A percentile compares a stretch with the other conserved stretches of the same genome.
These are phyloP conservation scores for Thelonectria rubi DNA, from an alignment of 2,329 filamentous ascomycete species.

Conservation along the genomic window DNA sequence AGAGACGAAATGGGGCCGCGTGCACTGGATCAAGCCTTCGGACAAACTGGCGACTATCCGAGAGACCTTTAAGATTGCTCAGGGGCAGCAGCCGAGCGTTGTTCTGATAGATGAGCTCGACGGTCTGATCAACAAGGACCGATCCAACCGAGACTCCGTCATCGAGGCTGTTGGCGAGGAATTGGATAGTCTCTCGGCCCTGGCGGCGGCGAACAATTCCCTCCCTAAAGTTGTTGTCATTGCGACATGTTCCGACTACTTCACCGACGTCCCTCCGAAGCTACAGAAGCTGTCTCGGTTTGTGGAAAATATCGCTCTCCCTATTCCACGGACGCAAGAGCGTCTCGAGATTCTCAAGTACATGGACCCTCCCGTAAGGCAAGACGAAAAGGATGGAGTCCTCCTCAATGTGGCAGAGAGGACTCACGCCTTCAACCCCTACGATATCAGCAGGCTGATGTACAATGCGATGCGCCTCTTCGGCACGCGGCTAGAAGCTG, in stretches of 20 bases:
- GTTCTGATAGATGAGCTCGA: constrained; percentile 84
- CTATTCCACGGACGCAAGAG: constrained; percentile 76
- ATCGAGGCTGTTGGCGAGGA: constrained; percentile 62
- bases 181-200: constrained; percentile 62
- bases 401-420: constrained; percentile 72
- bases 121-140: constrained; percentile 70
- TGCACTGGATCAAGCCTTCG: constrained; percentile 67
- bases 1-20: constrained; percentile 73
- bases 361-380: constrained; percentile 58
- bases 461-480: constrained; percentile 43
- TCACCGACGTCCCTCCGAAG: constrained; percentile 74
- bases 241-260: constrained; percentile 75
- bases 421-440: constrained; percentile 88
- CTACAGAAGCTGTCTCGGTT: constrained; percentile 75
- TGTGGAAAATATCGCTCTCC: constrained; percentile 73
- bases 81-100: constrained; percentile 75
- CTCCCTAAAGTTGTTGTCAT: constrained; percentile 74
- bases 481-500: constrained; percentile 38
- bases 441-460: constrained; percentile 76
- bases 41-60: constrained; percentile 69
- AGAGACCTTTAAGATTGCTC: constrained; percentile 75
- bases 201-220: constrained; percentile 48
- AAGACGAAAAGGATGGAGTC: constrained; percentile 59
- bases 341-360: constrained; percentile 78
- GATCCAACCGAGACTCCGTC: constrained; percentile 59